A percentile compares a stretch with the other conserved stretches of the same genome.
These are phyloP conservation scores for Cercospora sp. DNA, from an alignment of 2,329 filamentous ascomycete genomes.

Conservation along the genomic window DNA sequence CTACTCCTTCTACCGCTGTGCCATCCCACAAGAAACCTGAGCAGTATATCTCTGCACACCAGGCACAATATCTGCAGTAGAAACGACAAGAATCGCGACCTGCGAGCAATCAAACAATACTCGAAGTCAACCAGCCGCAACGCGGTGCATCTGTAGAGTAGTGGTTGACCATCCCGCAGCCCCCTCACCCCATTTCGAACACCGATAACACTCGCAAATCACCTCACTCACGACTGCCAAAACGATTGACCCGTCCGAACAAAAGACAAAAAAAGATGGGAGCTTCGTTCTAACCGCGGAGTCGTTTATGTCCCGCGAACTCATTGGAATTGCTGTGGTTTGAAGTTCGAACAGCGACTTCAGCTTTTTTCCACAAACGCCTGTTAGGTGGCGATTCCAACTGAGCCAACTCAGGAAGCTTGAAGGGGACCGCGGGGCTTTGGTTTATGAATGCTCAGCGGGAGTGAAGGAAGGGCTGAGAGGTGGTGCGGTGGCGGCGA, in stretches of 20 bases:
- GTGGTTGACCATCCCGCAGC: neutral
- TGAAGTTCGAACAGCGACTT: neutral
- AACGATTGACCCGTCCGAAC: neutral
- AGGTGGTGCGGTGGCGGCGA: neutral
- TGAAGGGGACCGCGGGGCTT: neutral
- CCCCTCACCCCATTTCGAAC: neutral
- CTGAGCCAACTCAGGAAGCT: slow-evolving; percentile 1
- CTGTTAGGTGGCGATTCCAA: neutral
- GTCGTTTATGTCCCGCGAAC: neutral
- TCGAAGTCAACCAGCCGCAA: neutral
- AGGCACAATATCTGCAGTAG: neutral
- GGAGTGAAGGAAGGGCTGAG: neutral
- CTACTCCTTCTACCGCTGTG: too few species aligned
- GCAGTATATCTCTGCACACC: neutral
- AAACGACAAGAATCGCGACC: neutral
- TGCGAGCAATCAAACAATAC: neutral
- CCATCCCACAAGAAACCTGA: neutral
- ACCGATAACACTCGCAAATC: neutral
- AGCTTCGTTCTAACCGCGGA: neutral
- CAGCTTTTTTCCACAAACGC: neutral
- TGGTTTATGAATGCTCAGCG: neutral
- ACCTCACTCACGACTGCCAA: neutral
- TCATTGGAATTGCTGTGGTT: neutral
- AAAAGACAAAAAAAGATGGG: neutral
- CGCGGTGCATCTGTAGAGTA: neutral